These are phyloP conservation scores for Tolypocladium tundrense DNA, from an alignment of 2,329 filamentous ascomycete species.

Conservation along the genomic window DNA sequence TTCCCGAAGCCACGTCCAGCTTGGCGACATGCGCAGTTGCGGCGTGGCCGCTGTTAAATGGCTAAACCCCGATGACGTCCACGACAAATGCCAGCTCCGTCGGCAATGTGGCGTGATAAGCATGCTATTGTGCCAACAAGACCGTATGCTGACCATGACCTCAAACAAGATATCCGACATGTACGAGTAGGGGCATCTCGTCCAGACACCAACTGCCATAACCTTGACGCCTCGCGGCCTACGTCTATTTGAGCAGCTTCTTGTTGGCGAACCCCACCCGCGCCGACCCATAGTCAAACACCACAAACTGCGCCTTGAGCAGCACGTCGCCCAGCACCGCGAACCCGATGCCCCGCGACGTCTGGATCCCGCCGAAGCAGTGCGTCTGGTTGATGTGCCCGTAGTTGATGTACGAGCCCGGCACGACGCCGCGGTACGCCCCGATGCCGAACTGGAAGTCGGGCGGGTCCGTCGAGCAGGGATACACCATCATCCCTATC, in stretches of 20 bases:
- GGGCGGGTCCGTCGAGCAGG: slow-evolving; percentile 41
- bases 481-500: slow-evolving; percentile 47
- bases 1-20: background rate
- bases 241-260: background rate
- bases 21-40: background rate
- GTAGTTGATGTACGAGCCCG: slow-evolving; percentile 28
- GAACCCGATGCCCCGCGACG: slow-evolving; percentile 24
- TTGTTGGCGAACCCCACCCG: slow-evolving; percentile 30
- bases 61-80: background rate
- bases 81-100: background rate
- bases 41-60: background rate
- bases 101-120: background rate
- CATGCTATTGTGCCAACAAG: background rate
- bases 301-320: slow-evolving; percentile 33
- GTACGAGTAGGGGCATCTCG: background rate
- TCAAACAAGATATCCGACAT: too few relatives aligned
- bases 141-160: background rate
- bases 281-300: slow-evolving; percentile 23
- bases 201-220: background rate
- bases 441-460: slow-evolving; percentile 26
- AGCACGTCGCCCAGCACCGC: slow-evolving; percentile 30
- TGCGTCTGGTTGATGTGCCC: slow-evolving; percentile 11
- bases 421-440: slow-evolving; percentile 21
- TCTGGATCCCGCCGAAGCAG: slow-evolving; percentile 29
- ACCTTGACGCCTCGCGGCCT: background rate